Evolutionary conservation across 2,329 filamentous ascomycete genomes (phyloP), one percentile per base, ranked within the genome.

Genomic region (Lojkania enalia): DNA sequence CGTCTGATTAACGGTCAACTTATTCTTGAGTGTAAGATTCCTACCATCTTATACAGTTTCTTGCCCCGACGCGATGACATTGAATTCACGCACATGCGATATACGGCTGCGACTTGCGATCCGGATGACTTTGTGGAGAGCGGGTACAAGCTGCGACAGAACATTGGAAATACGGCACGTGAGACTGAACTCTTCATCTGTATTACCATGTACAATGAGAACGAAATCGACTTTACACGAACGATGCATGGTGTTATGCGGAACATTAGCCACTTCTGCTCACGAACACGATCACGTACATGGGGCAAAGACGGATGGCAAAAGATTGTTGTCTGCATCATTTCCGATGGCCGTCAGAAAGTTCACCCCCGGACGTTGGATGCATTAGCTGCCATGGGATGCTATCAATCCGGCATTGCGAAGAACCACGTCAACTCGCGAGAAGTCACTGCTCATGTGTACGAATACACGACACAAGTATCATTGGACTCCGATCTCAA

Each of bases 221-320:
- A 96, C 71, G 94, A 97, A 66, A 89, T 96, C 60, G 84, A 90
- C 64, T 99, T 99, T 61, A 96, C 94, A 5, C 84, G 94, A 35
- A 99, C 94, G 1, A 97, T 99, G 92, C 90, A 97, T 69, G 94
- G 92, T 43, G 89, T 99, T 44, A 95, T 99, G 88, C 90, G 95
- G 70, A 99, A 99, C 68, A 92, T 99, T 60, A 85, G 88, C 12
- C 94, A 97, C 69, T 96, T 99, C 72, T 99, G 94, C 76, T 90
- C 86, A 15, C 85, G 94, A 41, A 87, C 86, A 42, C 92, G 94
- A 69, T 96, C 90, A 4, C 83, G 94, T 47, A 97, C 91, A 0
- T 99, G 94, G 94, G 95, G 94, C 29, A 95, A 96, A 58, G 84
- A 89, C 41, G 94, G 94, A 3, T 99, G 94, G 94, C 90, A 99